Conservation (phyloP, 768 basidiomycete genomes). For the Rhizopogon vulgaris region DNA sequence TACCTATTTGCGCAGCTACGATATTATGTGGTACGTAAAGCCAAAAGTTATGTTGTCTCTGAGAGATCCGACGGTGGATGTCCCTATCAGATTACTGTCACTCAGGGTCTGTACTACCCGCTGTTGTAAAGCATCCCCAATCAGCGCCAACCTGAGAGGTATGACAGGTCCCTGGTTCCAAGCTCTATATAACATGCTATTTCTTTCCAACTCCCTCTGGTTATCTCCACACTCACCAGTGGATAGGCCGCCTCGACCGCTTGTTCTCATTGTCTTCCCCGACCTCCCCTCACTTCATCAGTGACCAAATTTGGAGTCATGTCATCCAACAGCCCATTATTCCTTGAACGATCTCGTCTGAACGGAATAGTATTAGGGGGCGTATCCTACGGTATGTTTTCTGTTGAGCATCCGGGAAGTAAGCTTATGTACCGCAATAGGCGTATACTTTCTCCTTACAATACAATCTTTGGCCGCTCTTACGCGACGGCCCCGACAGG, state of each 20-base stretch:
- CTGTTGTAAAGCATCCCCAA: too few relatives aligned
- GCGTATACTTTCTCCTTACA: constrained; percentile 2
- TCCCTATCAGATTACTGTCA: too few relatives aligned
- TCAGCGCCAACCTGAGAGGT: too few relatives aligned
- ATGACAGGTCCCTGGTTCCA: too few relatives aligned
- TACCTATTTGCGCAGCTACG: too few relatives aligned
- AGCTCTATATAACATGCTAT: too few relatives aligned
- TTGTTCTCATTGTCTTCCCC: not conserved
- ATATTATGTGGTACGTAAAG: too few relatives aligned
- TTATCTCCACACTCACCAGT: not conserved
- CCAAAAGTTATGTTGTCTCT: too few relatives aligned
- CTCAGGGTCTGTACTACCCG: too few relatives aligned
- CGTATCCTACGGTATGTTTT: constrained; percentile 4
- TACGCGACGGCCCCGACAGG: not conserved
- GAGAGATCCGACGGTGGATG: too few relatives aligned
- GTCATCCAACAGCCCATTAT: not conserved
- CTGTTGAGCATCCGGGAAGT: not conserved
- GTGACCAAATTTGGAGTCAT: not conserved
- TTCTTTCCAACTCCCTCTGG: too few relatives aligned
- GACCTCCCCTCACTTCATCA: not conserved
- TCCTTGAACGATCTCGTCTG: constrained; percentile 5
- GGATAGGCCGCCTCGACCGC: not conserved
- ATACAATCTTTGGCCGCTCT: not conserved
- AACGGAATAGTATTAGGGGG: constrained; percentile 2
- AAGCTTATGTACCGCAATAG: not conserved